These are phyloP conservation scores for Suhomyces wounanorum DNA, from an alignment of 1,139 yeast species.

Conservation along the genomic window DNA sequence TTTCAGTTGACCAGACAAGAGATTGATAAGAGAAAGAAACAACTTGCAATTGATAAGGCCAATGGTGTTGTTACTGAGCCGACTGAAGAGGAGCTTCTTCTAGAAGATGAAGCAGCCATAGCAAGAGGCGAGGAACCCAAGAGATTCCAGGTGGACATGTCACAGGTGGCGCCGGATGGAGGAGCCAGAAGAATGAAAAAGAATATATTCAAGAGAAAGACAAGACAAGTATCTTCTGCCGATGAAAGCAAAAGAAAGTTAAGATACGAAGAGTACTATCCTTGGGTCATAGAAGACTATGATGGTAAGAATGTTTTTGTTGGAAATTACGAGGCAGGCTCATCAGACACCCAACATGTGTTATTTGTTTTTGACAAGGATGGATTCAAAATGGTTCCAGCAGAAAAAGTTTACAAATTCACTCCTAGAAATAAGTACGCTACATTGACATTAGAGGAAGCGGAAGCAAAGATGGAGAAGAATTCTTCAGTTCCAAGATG, in stretches of 20 bases:
- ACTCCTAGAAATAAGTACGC: conserved; percentile 94
- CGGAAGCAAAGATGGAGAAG: conserved; percentile 92
- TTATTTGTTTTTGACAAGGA: conserved; percentile 81
- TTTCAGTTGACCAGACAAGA: conserved; percentile 73
- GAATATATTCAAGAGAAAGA: conserved; percentile 71
- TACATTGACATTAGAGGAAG: conserved; percentile 92
- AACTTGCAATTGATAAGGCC: conserved; percentile 33
- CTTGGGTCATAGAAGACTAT: conserved; percentile 97
- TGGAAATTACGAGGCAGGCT: conserved; percentile 94
- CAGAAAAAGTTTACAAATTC: conserved; percentile 89
- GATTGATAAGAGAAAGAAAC: conserved; percentile 58
- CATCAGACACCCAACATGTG: conserved; percentile 78
- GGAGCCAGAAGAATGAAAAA: conserved; percentile 75
- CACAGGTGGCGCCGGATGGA: conserved; percentile 90
- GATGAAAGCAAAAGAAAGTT: conserved; percentile 80
- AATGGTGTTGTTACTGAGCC: conserved; percentile 21
- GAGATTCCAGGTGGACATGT: conserved; percentile 41
- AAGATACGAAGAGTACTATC: conserved; percentile 93
- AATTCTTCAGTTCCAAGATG: conserved; percentile 83
- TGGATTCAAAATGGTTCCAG: conserved; percentile 93
- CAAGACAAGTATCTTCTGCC: conserved; percentile 77
- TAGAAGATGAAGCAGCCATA: conserved; percentile 20
- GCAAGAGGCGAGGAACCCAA: conserved; percentile 18
- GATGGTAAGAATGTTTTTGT: conserved; percentile 94
- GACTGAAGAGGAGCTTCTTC: conserved; percentile 32